phyloP scores from a whole-genome alignment of 2,329 filamentous ascomycete species.

The Epichloe sp. region DNA sequence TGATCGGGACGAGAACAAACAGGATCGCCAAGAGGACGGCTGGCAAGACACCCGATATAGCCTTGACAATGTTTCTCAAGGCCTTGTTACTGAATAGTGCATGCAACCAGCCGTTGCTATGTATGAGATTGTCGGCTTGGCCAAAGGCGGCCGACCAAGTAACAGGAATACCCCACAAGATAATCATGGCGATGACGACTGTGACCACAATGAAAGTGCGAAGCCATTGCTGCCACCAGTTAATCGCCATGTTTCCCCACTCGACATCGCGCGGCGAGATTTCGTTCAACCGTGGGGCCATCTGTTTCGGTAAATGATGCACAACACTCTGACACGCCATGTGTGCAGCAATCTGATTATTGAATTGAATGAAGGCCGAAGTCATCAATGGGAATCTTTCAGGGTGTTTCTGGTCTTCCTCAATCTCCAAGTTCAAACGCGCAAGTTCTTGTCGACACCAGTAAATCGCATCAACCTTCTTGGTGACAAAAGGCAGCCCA shows the following conservation, averaged over 20 bases:
- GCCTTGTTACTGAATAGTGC: constrained; percentile 51
- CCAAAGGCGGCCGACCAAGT: constrained; percentile 75
- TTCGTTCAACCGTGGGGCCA: constrained; percentile 86
- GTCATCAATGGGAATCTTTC: constrained; percentile 88
- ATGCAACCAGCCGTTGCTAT: constrained; percentile 51
- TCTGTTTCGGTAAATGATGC: constrained; percentile 83
- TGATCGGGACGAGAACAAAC: constrained; percentile 66
- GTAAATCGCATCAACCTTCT: constrained; percentile 92
- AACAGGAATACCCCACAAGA: constrained; percentile 85
- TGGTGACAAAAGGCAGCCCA: constrained; percentile 62
- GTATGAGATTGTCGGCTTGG: constrained; percentile 59
- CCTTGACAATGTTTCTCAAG: constrained; percentile 47
- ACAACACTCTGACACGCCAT: constrained; percentile 93
- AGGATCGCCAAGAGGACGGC: constrained; percentile 63
- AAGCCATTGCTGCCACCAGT: constrained; percentile 84
- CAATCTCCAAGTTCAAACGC: constrained; percentile 80
- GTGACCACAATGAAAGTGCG: constrained; percentile 52
- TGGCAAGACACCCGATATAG: constrained; percentile 75
- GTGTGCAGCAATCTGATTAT: constrained; percentile 91
- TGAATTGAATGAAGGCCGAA: constrained; percentile 96
- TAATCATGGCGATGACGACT: constrained; percentile 59
- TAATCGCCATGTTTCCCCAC: constrained; percentile 95
- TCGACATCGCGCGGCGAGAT: constrained; percentile 85
- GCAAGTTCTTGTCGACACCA: constrained; percentile 80
- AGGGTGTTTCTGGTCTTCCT: constrained; percentile 72